Conservation (phyloP, 2,329 filamentous ascomycete species). For the Ascochyta pisi region DNA sequence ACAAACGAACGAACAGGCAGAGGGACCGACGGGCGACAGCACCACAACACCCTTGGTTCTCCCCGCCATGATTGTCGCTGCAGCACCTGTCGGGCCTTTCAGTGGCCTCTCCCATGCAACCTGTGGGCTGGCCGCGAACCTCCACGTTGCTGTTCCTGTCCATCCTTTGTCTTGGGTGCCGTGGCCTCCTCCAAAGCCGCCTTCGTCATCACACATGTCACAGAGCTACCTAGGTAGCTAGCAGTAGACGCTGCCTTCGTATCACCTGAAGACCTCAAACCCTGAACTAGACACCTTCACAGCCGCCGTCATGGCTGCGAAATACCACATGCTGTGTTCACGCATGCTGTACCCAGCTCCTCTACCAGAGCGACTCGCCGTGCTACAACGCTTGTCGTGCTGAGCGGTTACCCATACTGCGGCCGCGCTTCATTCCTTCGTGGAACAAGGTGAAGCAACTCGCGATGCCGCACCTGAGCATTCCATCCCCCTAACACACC, state of each 20-base stretch:
- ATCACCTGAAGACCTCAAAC: conserved; percentile 2
- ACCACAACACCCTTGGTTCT: conserved; percentile 31
- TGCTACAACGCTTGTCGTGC: not conserved
- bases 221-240: no score
- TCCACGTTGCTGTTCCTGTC: conserved; percentile 1
- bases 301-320: conserved; percentile 12
- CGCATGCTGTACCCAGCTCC: conserved; percentile 6
- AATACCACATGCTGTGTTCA: conserved; percentile 12
- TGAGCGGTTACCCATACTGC: not conserved
- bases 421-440: conserved; percentile 3
- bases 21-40: conserved; percentile 19
- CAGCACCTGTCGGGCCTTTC: conserved; percentile 19
- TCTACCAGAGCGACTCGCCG: conserved; percentile 12
- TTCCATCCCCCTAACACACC: not conserved
- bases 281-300: not conserved
- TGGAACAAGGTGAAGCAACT: conserved; percentile 6
- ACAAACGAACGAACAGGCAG: conserved; percentile 17
- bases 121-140: conserved; percentile 3
- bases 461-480: not conserved
- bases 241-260: not conserved
- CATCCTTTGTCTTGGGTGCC: conserved; percentile 1
- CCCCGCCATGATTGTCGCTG: conserved; percentile 42
- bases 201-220: conserved; percentile 1
- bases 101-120: conserved; percentile 29
- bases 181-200: conserved; percentile 2